Evolutionary conservation across 352 stramenopile species (phyloP).

Genomic region (Pythium phragmitis): DNA sequence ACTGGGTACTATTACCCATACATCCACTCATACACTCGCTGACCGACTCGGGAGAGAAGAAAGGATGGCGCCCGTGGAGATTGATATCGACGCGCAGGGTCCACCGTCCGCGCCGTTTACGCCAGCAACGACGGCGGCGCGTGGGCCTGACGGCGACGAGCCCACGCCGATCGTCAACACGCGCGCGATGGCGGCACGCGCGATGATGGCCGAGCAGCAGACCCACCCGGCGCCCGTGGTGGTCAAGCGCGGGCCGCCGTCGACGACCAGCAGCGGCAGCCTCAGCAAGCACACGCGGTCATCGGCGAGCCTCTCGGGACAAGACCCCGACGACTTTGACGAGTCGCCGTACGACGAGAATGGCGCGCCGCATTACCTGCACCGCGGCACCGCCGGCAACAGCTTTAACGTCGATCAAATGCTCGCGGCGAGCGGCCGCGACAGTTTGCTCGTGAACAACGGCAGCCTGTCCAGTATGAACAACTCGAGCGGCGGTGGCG

Average conservation of each 20-base stretch:
- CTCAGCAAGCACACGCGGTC: conserved; percentile 31
- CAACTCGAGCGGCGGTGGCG: background rate
- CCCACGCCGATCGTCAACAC: background rate
- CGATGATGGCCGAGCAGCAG: conserved; percentile 8
- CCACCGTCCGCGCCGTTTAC: background rate
- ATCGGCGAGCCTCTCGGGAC: conserved; percentile 29
- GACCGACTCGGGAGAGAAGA: background rate
- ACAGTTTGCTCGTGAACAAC: conserved; percentile 38
- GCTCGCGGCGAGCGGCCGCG: conserved; percentile 49
- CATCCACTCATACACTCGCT: background rate
- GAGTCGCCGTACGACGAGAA: conserved; percentile 24
- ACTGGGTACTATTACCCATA: background rate
- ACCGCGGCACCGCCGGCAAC: conserved; percentile 18
- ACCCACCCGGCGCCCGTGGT: background rate
- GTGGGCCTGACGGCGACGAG: background rate
- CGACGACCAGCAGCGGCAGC: conserved; percentile 26
- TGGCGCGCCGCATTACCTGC: conserved; percentile 27
- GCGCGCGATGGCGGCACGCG: conserved; percentile 8
- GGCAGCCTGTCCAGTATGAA: conserved; percentile 2
- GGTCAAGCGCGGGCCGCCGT: conserved; percentile 21
- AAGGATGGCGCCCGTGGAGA: conserved; percentile 6
- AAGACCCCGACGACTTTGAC: conserved; percentile 30
- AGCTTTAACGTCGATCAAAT: conserved; percentile 70
- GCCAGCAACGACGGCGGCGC: no score
- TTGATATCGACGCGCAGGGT: conserved; percentile 7